These are phyloP conservation scores for Sclerotinia spermophila DNA, from an alignment of 2,329 filamentous ascomycete species.

Conservation along the genomic window DNA sequence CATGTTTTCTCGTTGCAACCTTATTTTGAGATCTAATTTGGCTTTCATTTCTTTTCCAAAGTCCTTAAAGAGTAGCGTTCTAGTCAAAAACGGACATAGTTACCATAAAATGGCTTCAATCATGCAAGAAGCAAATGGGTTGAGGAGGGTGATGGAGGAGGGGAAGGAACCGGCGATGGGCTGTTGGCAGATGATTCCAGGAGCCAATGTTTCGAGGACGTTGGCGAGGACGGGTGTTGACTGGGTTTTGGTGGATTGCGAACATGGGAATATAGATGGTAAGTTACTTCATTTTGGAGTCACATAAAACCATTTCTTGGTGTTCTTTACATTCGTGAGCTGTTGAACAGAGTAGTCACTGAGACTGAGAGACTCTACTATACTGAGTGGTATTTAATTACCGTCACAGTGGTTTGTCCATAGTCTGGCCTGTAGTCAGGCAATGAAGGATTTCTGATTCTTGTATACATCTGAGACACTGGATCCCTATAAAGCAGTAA, in stretches of 20 bases:
- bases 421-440: background rate
- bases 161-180: conserved; percentile 49
- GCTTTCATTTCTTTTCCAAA: background rate
- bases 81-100: background rate
- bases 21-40: background rate
- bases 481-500: too few species aligned
- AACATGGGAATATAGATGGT: conserved; percentile 56
- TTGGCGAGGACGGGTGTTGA: conserved; percentile 62
- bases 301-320: background rate
- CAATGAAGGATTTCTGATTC: background rate
- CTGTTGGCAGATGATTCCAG: conserved; percentile 60
- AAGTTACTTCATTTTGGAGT: conserved; percentile 21
- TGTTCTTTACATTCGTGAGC: background rate
- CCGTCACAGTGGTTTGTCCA: background rate
- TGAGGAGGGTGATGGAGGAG: conserved; percentile 49
- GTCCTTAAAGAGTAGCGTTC: background rate
- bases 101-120: conserved; percentile 27
- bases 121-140: conserved; percentile 42
- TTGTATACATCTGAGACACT: background rate
- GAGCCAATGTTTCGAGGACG: conserved; percentile 54
- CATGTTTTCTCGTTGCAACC: background rate
- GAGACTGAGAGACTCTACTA: background rate
- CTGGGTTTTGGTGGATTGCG: conserved; percentile 61
- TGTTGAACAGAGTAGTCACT: background rate
- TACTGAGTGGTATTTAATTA: background rate